Evolutionary conservation across 768 basidiomycete genomes (phyloP).

Genomic region (Rhizopogon salebrosus): DNA sequence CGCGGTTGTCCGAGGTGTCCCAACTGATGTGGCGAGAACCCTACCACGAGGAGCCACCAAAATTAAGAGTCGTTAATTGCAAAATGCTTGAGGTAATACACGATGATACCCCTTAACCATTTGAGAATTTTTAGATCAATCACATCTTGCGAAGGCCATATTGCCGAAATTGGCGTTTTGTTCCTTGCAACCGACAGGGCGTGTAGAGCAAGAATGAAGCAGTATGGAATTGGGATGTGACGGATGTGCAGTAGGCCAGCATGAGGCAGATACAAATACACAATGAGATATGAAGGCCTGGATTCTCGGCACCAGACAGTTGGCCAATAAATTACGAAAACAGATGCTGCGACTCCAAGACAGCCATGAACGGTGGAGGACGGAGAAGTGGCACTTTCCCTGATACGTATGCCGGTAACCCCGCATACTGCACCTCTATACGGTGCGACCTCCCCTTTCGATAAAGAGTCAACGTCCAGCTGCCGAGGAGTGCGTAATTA

Average conservation of each 20-base stretch:
- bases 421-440: constrained; percentile 65
- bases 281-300: constrained; percentile 6
- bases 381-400: constrained; percentile 42
- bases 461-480: constrained; percentile 64
- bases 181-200: constrained; percentile 19
- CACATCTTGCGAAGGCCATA: constrained; percentile 9
- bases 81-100: constrained; percentile 26
- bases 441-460: constrained; percentile 60
- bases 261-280: constrained; percentile 31
- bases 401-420: constrained; percentile 54
- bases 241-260: constrained; percentile 13
- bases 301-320: constrained; percentile 13
- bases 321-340: constrained; percentile 24
- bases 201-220: constrained; percentile 7
- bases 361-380: constrained; percentile 63
- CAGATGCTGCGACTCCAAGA: constrained; percentile 40
- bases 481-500: constrained; percentile 21
- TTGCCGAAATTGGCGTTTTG: constrained; percentile 8
- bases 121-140: constrained; percentile 22
- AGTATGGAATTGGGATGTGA: constrained; percentile 13
- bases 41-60: constrained; percentile 7
- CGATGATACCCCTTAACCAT: constrained; percentile 1
- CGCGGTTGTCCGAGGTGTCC: constrained; percentile 4
- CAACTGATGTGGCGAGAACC: constrained; percentile 3
- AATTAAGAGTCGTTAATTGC: constrained; percentile 3